phyloP scores from a whole-genome alignment of 805 yeast genomes.

The Barnettozyma vustinii region DNA sequence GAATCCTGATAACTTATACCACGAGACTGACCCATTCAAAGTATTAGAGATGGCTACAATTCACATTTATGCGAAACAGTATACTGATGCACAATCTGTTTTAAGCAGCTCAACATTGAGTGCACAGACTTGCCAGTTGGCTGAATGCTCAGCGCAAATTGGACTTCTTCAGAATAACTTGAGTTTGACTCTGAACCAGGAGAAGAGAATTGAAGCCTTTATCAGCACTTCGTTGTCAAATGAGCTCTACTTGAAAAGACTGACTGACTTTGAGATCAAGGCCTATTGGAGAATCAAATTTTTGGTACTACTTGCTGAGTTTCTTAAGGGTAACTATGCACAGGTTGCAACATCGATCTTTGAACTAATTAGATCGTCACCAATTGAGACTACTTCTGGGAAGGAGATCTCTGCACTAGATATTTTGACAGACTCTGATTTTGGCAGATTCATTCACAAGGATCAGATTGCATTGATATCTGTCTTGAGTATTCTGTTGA shows the following conservation, averaged over 20 bases:
- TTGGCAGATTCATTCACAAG: conserved; percentile 17
- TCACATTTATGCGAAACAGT: conserved; percentile 16
- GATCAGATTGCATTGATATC: conserved; percentile 19
- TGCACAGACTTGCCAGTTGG: conserved; percentile 16
- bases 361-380: conserved; percentile 15
- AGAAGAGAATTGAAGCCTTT: conserved; percentile 22
- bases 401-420: conserved; percentile 15
- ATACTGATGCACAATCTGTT: conserved; percentile 18
- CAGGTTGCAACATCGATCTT: conserved; percentile 15
- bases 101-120: conserved; percentile 14
- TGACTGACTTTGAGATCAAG: conserved; percentile 19
- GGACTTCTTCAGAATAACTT: conserved; percentile 19
- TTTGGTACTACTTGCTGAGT: conserved; percentile 21
- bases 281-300: conserved; percentile 26
- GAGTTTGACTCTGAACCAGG: conserved; percentile 16
- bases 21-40: conserved; percentile 18
- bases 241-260: conserved; percentile 21
- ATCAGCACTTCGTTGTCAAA: conserved; percentile 18
- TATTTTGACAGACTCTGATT: conserved; percentile 15
- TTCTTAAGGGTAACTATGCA: conserved; percentile 19
- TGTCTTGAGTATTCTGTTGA: conserved; percentile 18
- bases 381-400: conserved; percentile 16
- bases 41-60: conserved; percentile 15
- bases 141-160: conserved; percentile 20
- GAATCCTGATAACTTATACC: conserved; percentile 20